Evolutionary conservation across 2,329 filamentous ascomycete genomes (phyloP).

Genomic region (Colletotrichum magnum): DNA sequence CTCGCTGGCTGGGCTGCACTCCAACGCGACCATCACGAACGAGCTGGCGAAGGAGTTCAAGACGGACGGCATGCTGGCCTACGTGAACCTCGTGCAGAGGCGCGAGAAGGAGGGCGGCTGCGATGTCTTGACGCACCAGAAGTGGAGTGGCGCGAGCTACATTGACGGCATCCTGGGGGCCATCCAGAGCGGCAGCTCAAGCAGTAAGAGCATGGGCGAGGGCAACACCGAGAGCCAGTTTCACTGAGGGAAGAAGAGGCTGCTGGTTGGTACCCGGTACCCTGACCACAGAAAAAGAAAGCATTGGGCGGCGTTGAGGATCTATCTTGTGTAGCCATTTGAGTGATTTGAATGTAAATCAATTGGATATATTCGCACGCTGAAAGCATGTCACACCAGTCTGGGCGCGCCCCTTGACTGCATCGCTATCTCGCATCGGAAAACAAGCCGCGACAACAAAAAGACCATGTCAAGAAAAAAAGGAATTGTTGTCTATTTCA

Average conservation of each 20-base stretch:
- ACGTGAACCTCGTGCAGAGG: conserved; percentile 93
- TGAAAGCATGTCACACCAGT: not conserved
- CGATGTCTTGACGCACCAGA: conserved; percentile 95
- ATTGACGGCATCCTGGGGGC: conserved; percentile 92
- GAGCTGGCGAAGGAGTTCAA: conserved; percentile 89
- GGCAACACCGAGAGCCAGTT: conserved; percentile 89
- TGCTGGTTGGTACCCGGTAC: no score
- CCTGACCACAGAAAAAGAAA: conserved; percentile 1
- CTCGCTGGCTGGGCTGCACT: conserved; percentile 76
- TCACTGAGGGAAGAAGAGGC: conserved; percentile 44
- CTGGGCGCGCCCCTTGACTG: not conserved
- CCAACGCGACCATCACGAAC: conserved; percentile 73
- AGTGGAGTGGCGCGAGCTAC: conserved; percentile 79
- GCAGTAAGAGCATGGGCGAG: conserved; percentile 93
- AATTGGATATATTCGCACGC: conserved; percentile 12
- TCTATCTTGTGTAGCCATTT: conserved; percentile 10
- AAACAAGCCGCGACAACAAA: not conserved
- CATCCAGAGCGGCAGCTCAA: conserved; percentile 91
- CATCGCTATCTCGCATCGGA: not conserved
- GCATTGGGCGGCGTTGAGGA: conserved; percentile 39
- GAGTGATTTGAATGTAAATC: conserved; percentile 1
- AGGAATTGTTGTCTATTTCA: conserved; percentile 24
- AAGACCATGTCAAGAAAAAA: not conserved
- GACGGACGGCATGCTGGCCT: conserved; percentile 94
- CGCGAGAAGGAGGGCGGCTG: conserved; percentile 92